Evolutionary conservation across 228 moss, liverwort and hornwort species (phyloP).

Genomic region (Sphagnum magellanicum): DNA sequence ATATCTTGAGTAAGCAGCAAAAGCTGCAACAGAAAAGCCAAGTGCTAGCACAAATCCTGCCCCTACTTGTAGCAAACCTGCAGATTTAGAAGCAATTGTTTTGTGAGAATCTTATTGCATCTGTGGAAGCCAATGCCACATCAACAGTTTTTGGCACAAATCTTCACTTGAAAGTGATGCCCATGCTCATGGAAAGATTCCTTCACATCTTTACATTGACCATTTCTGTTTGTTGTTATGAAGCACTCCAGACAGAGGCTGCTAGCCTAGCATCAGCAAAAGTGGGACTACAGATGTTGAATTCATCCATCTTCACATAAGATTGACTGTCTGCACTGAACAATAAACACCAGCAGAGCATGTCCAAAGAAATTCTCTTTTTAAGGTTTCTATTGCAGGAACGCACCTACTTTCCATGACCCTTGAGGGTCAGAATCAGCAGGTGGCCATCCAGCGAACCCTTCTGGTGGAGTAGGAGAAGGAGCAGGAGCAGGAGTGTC

Average conservation of each 20-base stretch:
- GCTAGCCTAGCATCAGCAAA: neutral
- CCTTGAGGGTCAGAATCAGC: slow-evolving; percentile 19
- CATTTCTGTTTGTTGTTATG: neutral
- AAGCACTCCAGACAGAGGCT: neutral
- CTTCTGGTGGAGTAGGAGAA: slow-evolving; percentile 17
- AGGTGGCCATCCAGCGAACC: slow-evolving; percentile 68
- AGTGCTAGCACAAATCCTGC: slow-evolving; percentile 67
- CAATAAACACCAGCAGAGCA: neutral
- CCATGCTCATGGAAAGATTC: too few relatives aligned
- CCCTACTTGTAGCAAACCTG: slow-evolving; percentile 61
- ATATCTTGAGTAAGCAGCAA: slow-evolving; percentile 62
- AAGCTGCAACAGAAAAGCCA: slow-evolving; percentile 59
- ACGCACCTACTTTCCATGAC: slow-evolving; percentile 50
- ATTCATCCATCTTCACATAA: too few relatives aligned
- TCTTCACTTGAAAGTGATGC: too few relatives aligned
- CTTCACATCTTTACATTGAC: too few relatives aligned
- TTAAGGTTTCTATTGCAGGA: neutral
- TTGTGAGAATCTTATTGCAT: neutral
- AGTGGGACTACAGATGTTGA: too few relatives aligned
- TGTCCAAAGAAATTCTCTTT: neutral
- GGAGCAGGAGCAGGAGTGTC: too few relatives aligned
- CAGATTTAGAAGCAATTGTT: slow-evolving; percentile 2
- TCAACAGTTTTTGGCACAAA: too few relatives aligned
- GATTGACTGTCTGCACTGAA: too few relatives aligned
- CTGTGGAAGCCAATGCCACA: too few relatives aligned